A percentile compares a stretch with the other conserved stretches of the same genome.
These are phyloP conservation scores for Phaeotremella skinneri DNA, from an alignment of 768 basidiomycete species.

Conservation along the genomic window DNA sequence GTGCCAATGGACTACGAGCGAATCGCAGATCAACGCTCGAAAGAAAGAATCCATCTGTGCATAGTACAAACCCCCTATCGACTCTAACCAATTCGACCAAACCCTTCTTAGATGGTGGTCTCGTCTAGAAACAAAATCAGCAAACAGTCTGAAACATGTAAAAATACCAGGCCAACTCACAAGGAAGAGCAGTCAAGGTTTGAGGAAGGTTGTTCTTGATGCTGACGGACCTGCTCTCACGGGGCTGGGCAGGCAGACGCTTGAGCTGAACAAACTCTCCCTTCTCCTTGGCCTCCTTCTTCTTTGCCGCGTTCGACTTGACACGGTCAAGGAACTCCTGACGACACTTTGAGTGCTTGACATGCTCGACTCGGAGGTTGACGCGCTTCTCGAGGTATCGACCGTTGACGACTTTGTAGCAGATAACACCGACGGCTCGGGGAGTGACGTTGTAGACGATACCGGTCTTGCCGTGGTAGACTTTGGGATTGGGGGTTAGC, in stretches of 20 bases:
- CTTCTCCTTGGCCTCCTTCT: constrained; percentile 81
- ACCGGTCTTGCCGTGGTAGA: constrained; percentile 78
- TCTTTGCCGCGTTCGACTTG: constrained; percentile 80
- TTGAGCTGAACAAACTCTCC: constrained; percentile 86
- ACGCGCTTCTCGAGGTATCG: constrained; percentile 99
- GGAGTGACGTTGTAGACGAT: constrained; percentile 98
- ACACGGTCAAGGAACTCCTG: constrained; percentile 97
- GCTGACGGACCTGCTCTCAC: constrained; percentile 73
- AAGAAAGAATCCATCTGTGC: constrained; percentile 7
- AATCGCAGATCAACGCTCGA: no score
- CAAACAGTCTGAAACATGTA: constrained; percentile 10
- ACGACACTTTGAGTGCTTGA: constrained; percentile 93
- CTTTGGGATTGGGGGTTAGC: constrained; percentile 10
- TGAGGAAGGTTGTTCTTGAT: constrained; percentile 74
- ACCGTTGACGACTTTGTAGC: constrained; percentile 97
- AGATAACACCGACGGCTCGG: constrained; percentile 89
- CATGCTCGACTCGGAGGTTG: constrained; percentile 94
- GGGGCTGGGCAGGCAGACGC: constrained; percentile 79
- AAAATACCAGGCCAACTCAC: constrained; percentile 24
- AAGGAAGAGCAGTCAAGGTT: constrained; percentile 86
- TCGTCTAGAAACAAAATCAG: constrained; percentile 59
- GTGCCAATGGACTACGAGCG: no score
- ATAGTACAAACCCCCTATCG: constrained; percentile 41
- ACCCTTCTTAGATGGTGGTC: constrained; percentile 75
- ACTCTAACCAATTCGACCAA: constrained; percentile 4